Base-by-base conservation (phyloP, 208 protist species). In the Strigomonas galati region DNA sequence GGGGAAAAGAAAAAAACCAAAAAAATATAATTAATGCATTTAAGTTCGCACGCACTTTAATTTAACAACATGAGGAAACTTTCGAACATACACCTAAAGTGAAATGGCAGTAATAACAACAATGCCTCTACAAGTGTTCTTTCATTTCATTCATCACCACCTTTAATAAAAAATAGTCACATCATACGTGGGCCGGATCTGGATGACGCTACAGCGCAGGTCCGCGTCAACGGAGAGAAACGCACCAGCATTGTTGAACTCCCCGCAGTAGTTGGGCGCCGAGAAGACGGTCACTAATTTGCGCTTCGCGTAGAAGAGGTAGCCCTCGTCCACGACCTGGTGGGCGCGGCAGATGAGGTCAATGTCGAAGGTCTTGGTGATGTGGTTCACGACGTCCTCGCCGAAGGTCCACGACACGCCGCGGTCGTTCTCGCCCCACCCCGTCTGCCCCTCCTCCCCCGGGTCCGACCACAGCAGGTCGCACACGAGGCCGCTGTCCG, bases 401-500 rank as follows among this genome's bases (percentile, higher is more conserved):
- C 92, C 89, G 74, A 94, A 97, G 12, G 84, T 87, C 62, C 75
- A 92, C 35, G 86, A 88, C 7, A 52, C 27, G 60, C 85, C 40
- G 24, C 89, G 75, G 52, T 71, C 72, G 66, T 92, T 96, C 53
- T 79, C 74, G 21, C 76, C 76, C 56, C 75, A 85, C 23, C 79
- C 79, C 44, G 51, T 26, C 63, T 71, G 85, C 1, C 81, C 79
- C 12, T 74, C 71, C 24, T 95, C 93, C 15, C 98, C 96, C n/a
- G 99, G 99, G 79, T 99, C 99, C 2, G 96, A 94, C 99, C 99
- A 99, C 9, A 99, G 82, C 43, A 99, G 72, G 66, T 99, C 99
- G 84, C 98, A 99, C 3, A 99, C 81, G 37, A 99, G 78, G 2
- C 81, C 81, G 62, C 62, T 79, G 55, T 81, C 76, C 24, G 81